phyloP scores from a whole-genome alignment of 169 alveolate genomes.

The Plasmodium fragile region DNA sequence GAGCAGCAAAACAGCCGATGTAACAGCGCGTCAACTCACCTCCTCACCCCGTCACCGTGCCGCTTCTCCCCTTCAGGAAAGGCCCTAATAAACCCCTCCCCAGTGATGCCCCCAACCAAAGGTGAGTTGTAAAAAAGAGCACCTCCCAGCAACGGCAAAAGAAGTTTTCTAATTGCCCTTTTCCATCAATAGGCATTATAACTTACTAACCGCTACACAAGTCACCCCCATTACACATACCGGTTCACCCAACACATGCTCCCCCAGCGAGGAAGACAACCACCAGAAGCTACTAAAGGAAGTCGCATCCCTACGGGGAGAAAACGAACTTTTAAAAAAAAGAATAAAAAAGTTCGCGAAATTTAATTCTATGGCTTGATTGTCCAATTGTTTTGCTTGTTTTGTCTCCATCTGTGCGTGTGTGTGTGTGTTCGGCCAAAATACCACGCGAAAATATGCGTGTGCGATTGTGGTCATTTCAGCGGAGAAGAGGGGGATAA shows the following conservation, averaged over 20 bases:
- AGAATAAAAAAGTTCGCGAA: constrained; percentile 60
- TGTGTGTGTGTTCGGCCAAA: not conserved
- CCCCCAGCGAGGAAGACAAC: constrained; percentile 23
- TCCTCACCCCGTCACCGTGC: not conserved
- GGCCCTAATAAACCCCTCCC: not conserved
- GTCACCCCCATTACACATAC: not conserved
- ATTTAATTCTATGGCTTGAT: not conserved
- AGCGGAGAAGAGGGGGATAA: not conserved
- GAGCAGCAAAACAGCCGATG: no score
- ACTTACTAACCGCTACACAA: not conserved
- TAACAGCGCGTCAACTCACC: no score
- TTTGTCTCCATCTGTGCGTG: not conserved
- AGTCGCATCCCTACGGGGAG: constrained; percentile 29
- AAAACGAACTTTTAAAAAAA: constrained; percentile 57
- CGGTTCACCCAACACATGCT: not conserved
- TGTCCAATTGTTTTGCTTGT: not conserved
- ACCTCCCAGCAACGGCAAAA: not conserved
- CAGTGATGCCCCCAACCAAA: not conserved
- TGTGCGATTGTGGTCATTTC: not conserved
- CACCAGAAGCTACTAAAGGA: constrained; percentile 30
- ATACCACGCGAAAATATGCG: not conserved
- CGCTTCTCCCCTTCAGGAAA: not conserved
- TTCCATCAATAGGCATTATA: not conserved
- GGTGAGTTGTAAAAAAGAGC: not conserved
- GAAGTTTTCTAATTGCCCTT: not conserved